Percentiles rank a stretch among this genome's conserved stretches.
phyloP scores from a whole-genome alignment of 2,329 filamentous ascomycete species.

The Tolypocladium paradoxum region DNA sequence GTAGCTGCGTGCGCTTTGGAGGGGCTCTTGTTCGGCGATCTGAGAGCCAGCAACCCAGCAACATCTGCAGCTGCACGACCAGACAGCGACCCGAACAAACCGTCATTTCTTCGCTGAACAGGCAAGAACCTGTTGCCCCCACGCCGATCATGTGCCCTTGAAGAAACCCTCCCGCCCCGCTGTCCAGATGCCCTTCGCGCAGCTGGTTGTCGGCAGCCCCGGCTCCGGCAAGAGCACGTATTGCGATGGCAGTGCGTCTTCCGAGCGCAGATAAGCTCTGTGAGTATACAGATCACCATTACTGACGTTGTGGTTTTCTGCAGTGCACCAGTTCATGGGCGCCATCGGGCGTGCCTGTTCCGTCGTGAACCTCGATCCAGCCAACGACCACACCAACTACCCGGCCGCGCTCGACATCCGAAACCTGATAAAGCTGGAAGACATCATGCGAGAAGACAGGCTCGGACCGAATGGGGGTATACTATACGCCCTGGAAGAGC shows the following conservation, averaged over 20 bases:
- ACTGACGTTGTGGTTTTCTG: background rate
- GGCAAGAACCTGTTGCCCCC: background rate
- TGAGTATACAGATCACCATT: background rate
- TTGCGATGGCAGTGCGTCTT: conserved; percentile 76
- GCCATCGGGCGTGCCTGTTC: conserved; percentile 93
- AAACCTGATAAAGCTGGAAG: conserved; percentile 77
- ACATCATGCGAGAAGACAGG: conserved; percentile 86
- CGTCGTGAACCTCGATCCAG: conserved; percentile 91
- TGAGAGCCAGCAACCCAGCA: background rate
- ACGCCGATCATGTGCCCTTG: conserved; percentile 13
- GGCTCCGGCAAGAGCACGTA: conserved; percentile 96
- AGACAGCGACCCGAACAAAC: background rate
- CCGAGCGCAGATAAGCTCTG: background rate
- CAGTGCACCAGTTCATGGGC: conserved; percentile 92
- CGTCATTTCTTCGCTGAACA: background rate
- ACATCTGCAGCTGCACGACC: background rate
- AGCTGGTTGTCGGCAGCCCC: conserved; percentile 87
- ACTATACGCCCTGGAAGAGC: conserved; percentile 85
- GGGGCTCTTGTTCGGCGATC: background rate
- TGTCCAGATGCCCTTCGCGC: conserved; percentile 47
- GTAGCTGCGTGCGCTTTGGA: background rate
- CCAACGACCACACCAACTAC: conserved; percentile 88
- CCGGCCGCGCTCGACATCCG: conserved; percentile 85
- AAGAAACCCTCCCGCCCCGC: conserved; percentile 7
- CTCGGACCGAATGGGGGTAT: conserved; percentile 89